Evolutionary conservation across 2,329 filamentous ascomycete species (phyloP).

Genomic region (Venturia oleaginea): DNA sequence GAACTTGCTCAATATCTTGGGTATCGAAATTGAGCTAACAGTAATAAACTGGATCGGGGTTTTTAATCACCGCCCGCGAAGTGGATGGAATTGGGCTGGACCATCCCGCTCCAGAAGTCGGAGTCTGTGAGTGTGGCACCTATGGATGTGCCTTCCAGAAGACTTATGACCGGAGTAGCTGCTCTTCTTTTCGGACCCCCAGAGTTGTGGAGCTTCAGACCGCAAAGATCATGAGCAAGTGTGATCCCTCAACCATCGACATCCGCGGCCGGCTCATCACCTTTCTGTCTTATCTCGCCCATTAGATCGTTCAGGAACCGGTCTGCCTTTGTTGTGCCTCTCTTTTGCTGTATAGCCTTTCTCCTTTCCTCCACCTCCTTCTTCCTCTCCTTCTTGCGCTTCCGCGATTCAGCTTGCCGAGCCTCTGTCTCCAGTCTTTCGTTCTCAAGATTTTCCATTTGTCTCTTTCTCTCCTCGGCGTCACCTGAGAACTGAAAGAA

Average conservation of each 20-base stretch:
- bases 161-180: neutral
- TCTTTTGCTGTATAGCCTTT: slow-evolving; percentile 40
- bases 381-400: slow-evolving; percentile 45
- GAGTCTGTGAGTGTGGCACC: neutral
- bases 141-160: neutral
- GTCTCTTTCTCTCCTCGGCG: slow-evolving; percentile 52
- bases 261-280: neutral
- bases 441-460: slow-evolving; percentile 67
- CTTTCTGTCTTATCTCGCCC: slow-evolving; percentile 21
- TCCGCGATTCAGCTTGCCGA: slow-evolving; percentile 47
- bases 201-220: neutral
- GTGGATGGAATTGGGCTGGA: neutral
- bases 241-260: neutral
- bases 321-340: slow-evolving; percentile 61
- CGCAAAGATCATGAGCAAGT: neutral
- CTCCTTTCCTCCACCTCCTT: slow-evolving; percentile 48
- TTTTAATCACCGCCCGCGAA: neutral
- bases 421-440: slow-evolving; percentile 62
- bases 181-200: neutral
- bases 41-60: too few relatives aligned
- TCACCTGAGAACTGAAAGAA: slow-evolving; percentile 87
- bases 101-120: neutral
- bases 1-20: too few relatives aligned
- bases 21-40: too few relatives aligned
- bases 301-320: slow-evolving; percentile 57